These are phyloP conservation scores for Trypanosoma avium DNA, from an alignment of 208 protist genomes.

Conservation along the genomic window DNA sequence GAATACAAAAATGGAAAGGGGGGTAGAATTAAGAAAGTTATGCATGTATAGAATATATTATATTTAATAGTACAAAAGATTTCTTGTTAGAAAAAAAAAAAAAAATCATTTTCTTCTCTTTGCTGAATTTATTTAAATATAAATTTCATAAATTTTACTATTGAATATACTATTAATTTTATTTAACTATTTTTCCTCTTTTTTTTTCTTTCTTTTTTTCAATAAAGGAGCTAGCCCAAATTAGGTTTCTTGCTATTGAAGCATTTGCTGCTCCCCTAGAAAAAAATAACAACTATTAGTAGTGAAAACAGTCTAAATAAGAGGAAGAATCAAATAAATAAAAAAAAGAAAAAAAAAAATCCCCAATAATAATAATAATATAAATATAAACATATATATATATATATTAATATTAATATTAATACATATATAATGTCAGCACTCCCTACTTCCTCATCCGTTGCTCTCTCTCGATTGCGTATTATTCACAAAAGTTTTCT, in stretches of 20 bases:
- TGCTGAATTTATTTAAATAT: neutral
- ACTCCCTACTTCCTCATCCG: neutral
- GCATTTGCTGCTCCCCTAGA: too few relatives aligned
- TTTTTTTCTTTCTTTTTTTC: neutral
- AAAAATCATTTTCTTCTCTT: neutral
- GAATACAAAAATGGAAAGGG: too few relatives aligned
- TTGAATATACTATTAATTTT: too few relatives aligned
- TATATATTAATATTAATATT: too few relatives aligned
- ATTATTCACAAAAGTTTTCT: constrained; percentile 71
- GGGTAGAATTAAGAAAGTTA: neutral
- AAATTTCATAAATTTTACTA: constrained; percentile 3
- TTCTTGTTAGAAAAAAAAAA: neutral
- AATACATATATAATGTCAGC: too few relatives aligned
- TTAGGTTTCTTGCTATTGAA: too few relatives aligned
- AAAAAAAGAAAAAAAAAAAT: neutral
- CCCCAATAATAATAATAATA: neutral
- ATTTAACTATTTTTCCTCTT: too few relatives aligned
- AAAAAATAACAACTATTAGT: neutral
- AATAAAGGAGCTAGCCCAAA: too few relatives aligned
- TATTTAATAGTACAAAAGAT: too few relatives aligned
- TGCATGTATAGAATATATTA: too few relatives aligned
- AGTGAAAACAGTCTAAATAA: neutral
- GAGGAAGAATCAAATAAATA: neutral
- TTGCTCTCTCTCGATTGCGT: constrained; percentile 46
- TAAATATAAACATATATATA: too few relatives aligned